Conservation (phyloP, 192 early-diverging fungal species). For the Podila horticola region DNA sequence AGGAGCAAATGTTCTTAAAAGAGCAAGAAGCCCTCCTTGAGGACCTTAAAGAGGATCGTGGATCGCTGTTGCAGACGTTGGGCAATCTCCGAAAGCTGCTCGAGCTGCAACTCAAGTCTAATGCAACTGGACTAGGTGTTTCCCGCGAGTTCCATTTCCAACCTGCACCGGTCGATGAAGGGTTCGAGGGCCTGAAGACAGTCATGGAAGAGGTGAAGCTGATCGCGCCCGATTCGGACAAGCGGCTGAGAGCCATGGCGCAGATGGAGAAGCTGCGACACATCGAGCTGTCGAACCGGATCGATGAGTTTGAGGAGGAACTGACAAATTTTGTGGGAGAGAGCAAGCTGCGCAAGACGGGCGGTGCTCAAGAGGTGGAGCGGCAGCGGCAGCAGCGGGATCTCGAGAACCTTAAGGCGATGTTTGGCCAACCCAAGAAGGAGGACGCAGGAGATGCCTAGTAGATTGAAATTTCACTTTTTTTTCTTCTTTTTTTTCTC, state of each 20-base stretch:
- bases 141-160: conserved; percentile 67
- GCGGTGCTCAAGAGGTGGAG: conserved; percentile 79
- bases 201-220: conserved; percentile 75
- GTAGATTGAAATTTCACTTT: no score
- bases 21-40: conserved; percentile 78
- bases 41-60: conserved; percentile 73
- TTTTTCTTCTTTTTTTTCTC: no score
- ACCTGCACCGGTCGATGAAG: conserved; percentile 61
- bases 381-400: conserved; percentile 75
- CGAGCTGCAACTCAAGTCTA: conserved; percentile 59
- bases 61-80: conserved; percentile 67
- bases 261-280: conserved; percentile 72
- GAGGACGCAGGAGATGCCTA: neutral
- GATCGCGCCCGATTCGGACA: conserved; percentile 73
- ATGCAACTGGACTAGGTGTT: conserved; percentile 2
- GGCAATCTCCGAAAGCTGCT: conserved; percentile 70
- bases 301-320: conserved; percentile 84
- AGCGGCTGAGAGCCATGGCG: conserved; percentile 73
- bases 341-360: conserved; percentile 77
- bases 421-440: conserved; percentile 44
- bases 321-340: conserved; percentile 71
- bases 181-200: conserved; percentile 69
- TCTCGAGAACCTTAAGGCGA: conserved; percentile 64
- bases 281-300: conserved; percentile 71
- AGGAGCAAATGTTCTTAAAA: conserved; percentile 84